Percentiles rank a stretch among this genome's conserved stretches.
Evolutionary conservation across 805 yeast species (phyloP).

Genomic region (Kazachstania viticola): DNA sequence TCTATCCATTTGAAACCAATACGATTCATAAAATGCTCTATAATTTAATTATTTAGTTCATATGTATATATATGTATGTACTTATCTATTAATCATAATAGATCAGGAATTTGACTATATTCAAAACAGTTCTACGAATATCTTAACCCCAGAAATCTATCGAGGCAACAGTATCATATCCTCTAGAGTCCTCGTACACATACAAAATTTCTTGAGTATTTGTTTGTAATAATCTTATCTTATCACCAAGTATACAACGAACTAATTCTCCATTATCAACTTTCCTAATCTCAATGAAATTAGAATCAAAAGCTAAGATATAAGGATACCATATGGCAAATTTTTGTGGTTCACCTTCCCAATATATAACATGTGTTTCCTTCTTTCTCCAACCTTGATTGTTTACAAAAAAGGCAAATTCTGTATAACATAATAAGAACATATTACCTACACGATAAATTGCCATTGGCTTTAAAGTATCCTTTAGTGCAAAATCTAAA

Average conservation of each 20-base stretch:
- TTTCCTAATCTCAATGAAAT: conserved; percentile 84
- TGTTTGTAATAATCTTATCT: conserved; percentile 77
- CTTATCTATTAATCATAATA: too few species aligned
- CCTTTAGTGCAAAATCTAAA: conserved; percentile 64
- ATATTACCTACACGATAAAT: conserved; percentile 84
- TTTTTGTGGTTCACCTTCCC: conserved; percentile 94
- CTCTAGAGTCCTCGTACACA: conserved; percentile 82
- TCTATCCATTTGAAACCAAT: too few species aligned
- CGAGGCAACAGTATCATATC: conserved; percentile 85
- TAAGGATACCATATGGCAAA: conserved; percentile 94
- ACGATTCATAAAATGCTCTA: too few species aligned
- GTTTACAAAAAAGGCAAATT: conserved; percentile 89
- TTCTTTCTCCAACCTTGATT: conserved; percentile 94
- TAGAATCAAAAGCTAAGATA: conserved; percentile 78
- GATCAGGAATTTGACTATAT: too few species aligned
- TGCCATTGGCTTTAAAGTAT: conserved; percentile 81
- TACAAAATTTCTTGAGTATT: conserved; percentile 88
- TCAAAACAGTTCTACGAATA: too few species aligned
- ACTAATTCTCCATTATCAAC: conserved; percentile 79
- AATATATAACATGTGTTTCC: conserved; percentile 84
- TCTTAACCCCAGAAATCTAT: conserved; percentile 71
- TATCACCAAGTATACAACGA: conserved; percentile 85
- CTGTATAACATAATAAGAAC: conserved; percentile 80
- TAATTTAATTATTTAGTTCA: too few species aligned
- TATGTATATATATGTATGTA: neutral